Base-by-base conservation (phyloP, 768 basidiomycete species). In the Cyclocybe cylindracea region DNA sequence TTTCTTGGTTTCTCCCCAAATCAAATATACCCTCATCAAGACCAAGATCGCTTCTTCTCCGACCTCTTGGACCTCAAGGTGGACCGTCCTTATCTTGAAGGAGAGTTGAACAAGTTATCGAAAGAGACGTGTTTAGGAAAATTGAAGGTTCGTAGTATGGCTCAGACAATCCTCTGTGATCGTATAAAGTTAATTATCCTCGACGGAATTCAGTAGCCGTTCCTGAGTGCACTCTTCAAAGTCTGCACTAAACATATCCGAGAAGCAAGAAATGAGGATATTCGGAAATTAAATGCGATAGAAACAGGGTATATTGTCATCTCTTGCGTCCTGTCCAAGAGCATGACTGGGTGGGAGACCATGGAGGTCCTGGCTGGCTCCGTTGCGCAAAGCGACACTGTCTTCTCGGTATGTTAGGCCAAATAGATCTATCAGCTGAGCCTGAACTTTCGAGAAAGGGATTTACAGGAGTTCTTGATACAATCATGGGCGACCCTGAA, bases 281-380 rank as follows among this genome's bases (percentile, higher is more conserved):
- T 72, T 44, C 65, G 62, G 46, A 74, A 70, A 53, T 69, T 53
- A 1, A 76, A 80, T 55, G 79, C 85, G 3, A 55, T 86, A 11
- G 74, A 80, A 56, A 83, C 81, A 1, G 64, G 86, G 34, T 66
- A 75, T 0, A 65, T 83, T 10, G 32, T 82, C 3, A 60, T 79
- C 16, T 74, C 78, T 8, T 70, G 71, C 47, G 61, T 85, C 13
- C 68, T 88, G 46, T 70, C 70, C 35, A 87, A 87, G 67, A 78
- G 79, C 48, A 63, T 82, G 1, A 75, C 81, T 3, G 87, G 87
- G 31, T 87, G 83, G 84, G 87, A 89, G 60, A 76, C 83, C 6
- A 89, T 89, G 86, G 80, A 87, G 37, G 63, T 86, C 18, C 76
- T 87, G 39, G 84, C 84, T 2, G 83, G 84, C 10, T 80, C 79